Evolutionary conservation across 2,329 filamentous ascomycete species (phyloP), one percentile per base, ranked within the genome.

Genomic region (Botrytis hyacinthi): DNA sequence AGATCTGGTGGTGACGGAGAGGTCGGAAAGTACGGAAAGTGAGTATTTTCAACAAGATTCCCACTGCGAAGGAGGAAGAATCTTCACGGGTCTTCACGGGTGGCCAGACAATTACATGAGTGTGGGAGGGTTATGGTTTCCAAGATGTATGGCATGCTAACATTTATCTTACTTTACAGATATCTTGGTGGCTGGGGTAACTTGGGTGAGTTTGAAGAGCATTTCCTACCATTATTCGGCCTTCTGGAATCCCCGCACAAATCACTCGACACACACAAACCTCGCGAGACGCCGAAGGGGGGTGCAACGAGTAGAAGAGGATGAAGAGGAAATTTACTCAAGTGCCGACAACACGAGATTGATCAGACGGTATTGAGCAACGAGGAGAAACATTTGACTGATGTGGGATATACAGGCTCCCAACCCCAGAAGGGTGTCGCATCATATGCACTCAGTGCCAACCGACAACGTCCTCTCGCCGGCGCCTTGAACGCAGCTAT

Each of bases 391-490:
- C 20, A 60, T 20, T 67, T 48, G 69, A 51, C 76, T 75, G 71
- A 77, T 76, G 78, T 80, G 80, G 72, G 81, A 77, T 66, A 70
- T 57, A 75, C 80, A 90, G 88, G 88, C 81, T 85, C 86, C 79
- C 81, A 84, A 82, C 87, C 87, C 83, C 89, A 91, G 82, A 90
- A 87, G 83, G 89, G 89, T 74, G 88, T 91, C 79, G 84, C 86
- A 73, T 86, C 86, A 80, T 98, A 97, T 85, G 88, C 91, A 78
- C 82, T 99, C 78, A 91, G 93, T 79, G 85, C 92, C 78, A 98
- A 99, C 89, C 92, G 93, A 82, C 95, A 97, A 87, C 91, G 93
- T 81, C 93, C 94, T 76, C 88, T 97, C 78, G 94, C 94, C 77
- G 93, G 93, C 80, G 86, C 91, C 75, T 84, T 88, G 77, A 86